A percentile compares a stretch with the other conserved stretches of the same genome.
phyloP scores from a whole-genome alignment of 805 yeast genomes.

The Myxozyma neglecta region DNA sequence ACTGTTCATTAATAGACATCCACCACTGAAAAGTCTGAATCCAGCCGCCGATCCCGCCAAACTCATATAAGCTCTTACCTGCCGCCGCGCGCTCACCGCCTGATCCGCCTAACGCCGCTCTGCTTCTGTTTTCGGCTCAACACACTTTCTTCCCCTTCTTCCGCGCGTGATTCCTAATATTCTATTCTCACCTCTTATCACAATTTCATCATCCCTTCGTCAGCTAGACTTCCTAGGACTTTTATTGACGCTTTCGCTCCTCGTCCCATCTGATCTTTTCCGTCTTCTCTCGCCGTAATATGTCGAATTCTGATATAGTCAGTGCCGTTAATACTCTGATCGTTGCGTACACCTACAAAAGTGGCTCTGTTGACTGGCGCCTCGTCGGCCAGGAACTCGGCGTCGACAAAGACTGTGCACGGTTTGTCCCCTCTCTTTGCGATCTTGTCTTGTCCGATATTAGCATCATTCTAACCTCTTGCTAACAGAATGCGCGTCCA shows the following conservation, averaged over 20 bases:
- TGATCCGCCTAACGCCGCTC: background rate
- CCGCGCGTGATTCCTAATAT: too few relatives aligned
- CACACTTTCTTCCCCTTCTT: background rate
- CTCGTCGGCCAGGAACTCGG: conserved; percentile 32
- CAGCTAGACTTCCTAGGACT: too few relatives aligned
- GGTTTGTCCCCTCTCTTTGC: conserved; percentile 1
- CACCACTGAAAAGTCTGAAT: too few relatives aligned
- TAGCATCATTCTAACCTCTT: background rate
- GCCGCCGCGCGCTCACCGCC: background rate
- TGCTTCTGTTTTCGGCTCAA: background rate
- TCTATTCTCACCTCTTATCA: background rate
- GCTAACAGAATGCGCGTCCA: conserved; percentile 30
- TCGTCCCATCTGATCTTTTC: background rate
- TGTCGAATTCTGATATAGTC: conserved; percentile 33
- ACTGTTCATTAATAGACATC: too few relatives aligned
- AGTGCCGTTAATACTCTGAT: conserved; percentile 29
- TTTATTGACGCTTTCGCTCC: background rate
- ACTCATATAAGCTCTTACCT: background rate
- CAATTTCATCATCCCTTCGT: background rate
- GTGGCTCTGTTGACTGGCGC: conserved; percentile 33
- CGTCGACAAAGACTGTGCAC: conserved; percentile 31
- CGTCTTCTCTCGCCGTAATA: background rate
- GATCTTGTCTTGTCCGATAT: background rate
- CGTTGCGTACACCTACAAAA: conserved; percentile 29
- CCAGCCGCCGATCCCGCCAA: background rate